These are phyloP conservation scores for Tephrocybe sp. DNA, from an alignment of 768 basidiomycete genomes.

Conservation along the genomic window DNA sequence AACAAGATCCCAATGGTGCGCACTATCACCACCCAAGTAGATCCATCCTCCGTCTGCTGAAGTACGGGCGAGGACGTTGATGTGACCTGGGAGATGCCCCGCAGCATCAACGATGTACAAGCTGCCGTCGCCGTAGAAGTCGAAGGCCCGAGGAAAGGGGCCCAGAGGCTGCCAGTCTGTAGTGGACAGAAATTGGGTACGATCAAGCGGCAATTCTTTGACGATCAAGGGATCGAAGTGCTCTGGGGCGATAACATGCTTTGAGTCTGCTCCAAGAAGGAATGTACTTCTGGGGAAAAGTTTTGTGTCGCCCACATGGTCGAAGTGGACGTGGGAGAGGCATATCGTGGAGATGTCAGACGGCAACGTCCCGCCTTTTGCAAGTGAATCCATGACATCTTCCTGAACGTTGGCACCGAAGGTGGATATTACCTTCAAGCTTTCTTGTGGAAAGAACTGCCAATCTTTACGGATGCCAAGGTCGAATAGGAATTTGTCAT, in stretches of 20 bases:
- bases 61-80: constrained; percentile 55
- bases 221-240: constrained; percentile 6
- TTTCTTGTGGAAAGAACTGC: constrained; percentile 37
- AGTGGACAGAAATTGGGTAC: constrained; percentile 15
- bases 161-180: constrained; percentile 18
- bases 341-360: constrained; percentile 43
- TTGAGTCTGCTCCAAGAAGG: constrained; percentile 43
- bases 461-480: constrained; percentile 53
- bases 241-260: constrained; percentile 26
- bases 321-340: constrained; percentile 56
- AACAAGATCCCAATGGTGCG: constrained; percentile 53
- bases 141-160: constrained; percentile 39
- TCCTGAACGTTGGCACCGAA: constrained; percentile 31
- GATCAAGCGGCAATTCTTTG: constrained; percentile 15
- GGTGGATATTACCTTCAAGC: constrained; percentile 25
- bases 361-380: constrained; percentile 46
- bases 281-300: constrained; percentile 48
- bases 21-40: constrained; percentile 55
- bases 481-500: constrained; percentile 49
- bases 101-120: constrained; percentile 58
- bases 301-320: constrained; percentile 48
- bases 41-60: constrained; percentile 55
- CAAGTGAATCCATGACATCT: constrained; percentile 47
- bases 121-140: constrained; percentile 59
- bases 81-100: constrained; percentile 56